Evolutionary conservation across 2,329 filamentous ascomycete genomes (phyloP).

Genomic region (Fusarium veterinarium): DNA sequence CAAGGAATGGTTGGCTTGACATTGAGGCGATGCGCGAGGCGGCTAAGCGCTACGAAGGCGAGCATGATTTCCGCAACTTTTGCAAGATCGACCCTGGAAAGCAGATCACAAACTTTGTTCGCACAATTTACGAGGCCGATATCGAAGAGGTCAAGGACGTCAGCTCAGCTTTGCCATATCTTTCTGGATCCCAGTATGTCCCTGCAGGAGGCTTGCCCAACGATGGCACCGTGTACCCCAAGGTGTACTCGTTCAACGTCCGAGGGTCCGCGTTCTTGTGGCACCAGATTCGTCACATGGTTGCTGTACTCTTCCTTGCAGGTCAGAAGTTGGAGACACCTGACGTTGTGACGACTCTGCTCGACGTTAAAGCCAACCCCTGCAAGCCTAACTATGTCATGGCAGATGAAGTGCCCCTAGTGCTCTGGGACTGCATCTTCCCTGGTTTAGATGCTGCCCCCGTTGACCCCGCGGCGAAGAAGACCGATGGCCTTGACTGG

Average conservation of each 20-base stretch:
- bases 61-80: conserved; percentile 96
- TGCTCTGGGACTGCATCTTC: conserved; percentile 97
- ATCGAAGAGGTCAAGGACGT: conserved; percentile 76
- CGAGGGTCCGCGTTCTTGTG: conserved; percentile 94
- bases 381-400: conserved; percentile 89
- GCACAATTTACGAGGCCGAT: conserved; percentile 82
- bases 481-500: conserved; percentile 76
- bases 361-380: conserved; percentile 78
- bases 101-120: conserved; percentile 85
- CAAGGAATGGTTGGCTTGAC: conserved; percentile 82
- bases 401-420: conserved; percentile 88
- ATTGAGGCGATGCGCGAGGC: conserved; percentile 87
- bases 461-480: conserved; percentile 45
- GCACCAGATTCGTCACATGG: conserved; percentile 97
- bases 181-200: conserved; percentile 56
- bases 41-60: conserved; percentile 81
- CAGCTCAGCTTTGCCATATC: conserved; percentile 66
- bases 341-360: conserved; percentile 75
- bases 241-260: conserved; percentile 89
- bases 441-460: conserved; percentile 60
- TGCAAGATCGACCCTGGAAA: conserved; percentile 94
- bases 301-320: conserved; percentile 90
- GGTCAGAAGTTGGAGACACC: conserved; percentile 88
- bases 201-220: conserved; percentile 25
- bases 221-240: conserved; percentile 55